These are phyloP conservation scores for Diaporthe vaccinii DNA, from an alignment of 2,329 filamentous ascomycete species.

Conservation along the genomic window DNA sequence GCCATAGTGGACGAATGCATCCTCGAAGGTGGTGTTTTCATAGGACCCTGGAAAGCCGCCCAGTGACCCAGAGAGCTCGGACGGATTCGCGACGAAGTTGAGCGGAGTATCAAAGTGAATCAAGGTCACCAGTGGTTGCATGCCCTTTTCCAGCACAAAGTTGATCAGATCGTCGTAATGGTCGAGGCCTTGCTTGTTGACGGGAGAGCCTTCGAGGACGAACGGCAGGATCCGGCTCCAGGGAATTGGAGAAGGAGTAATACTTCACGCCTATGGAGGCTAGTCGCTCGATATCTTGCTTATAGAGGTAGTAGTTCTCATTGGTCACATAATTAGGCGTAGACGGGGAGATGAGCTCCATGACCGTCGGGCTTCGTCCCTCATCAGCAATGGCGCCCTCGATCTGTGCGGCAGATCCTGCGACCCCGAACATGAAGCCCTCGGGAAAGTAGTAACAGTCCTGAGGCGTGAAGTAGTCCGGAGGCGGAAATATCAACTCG, in stretches of 20 bases:
- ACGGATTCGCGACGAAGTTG: conserved; percentile 55
- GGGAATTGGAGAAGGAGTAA: conserved; percentile 66
- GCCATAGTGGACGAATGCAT: conserved; percentile 66
- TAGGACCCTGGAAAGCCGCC: conserved; percentile 60
- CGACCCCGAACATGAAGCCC: conserved; percentile 63
- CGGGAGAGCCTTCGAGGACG: conserved; percentile 61
- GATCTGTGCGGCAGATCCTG: conserved; percentile 61
- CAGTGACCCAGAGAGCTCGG: conserved; percentile 41
- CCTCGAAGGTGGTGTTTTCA: conserved; percentile 61
- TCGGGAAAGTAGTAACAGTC: conserved; percentile 64
- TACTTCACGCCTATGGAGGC: conserved; percentile 65
- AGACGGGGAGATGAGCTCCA: conserved; percentile 52
- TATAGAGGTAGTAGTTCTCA: conserved; percentile 68
- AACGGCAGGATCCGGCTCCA: conserved; percentile 68
- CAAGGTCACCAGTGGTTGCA: conserved; percentile 62
- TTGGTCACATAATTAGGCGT: conserved; percentile 55
- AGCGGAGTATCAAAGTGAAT: conserved; percentile 64
- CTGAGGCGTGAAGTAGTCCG: conserved; percentile 62
- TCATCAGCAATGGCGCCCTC: conserved; percentile 61
- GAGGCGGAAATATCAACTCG: conserved; percentile 68
- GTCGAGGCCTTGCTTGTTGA: conserved; percentile 64
- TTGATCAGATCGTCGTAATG: conserved; percentile 69
- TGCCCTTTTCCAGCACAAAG: conserved; percentile 61
- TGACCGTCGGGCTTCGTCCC: conserved; percentile 57
- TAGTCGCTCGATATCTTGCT: conserved; percentile 67